These are phyloP conservation scores for Albizia julibrissin DNA, from an alignment of 306 rosid species.

Conservation along the genomic window DNA sequence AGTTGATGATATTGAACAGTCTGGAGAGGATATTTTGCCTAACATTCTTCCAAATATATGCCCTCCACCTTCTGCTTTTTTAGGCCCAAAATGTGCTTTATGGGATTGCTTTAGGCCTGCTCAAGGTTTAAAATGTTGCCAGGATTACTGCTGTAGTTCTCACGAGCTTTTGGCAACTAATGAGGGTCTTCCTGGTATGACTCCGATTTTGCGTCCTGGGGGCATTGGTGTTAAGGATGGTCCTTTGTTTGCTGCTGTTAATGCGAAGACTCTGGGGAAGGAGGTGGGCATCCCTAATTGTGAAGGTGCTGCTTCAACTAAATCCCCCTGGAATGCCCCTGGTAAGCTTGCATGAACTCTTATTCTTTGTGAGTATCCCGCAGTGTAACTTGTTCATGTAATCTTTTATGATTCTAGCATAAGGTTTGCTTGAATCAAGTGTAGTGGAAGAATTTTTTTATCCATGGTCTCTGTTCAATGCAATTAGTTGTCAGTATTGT, in stretches of 20 bases:
- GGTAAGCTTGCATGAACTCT: conserved; percentile 47
- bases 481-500: conserved; percentile 3
- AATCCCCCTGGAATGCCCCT: conserved; percentile 95
- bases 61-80: conserved; percentile 91
- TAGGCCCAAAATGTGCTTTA: conserved; percentile 89
- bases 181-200: conserved; percentile 89
- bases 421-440: conserved; percentile 20
- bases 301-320: conserved; percentile 93
- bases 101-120: conserved; percentile 99
- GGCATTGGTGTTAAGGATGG: conserved; percentile 90
- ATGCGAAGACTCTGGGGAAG: conserved; percentile 76
- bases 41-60: conserved; percentile 72
- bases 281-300: conserved; percentile 89
- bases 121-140: conserved; percentile 72
- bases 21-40: conserved; percentile 53
- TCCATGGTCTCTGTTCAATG: neutral
- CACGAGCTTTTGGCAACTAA: conserved; percentile 74
- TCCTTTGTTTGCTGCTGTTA: conserved; percentile 78
- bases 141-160: conserved; percentile 75
- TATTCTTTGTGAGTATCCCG: conserved; percentile 14
- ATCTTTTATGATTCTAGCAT: conserved; percentile 26
- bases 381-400: neutral
- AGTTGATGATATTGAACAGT: conserved; percentile 29
- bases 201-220: conserved; percentile 84
- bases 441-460: conserved; percentile 8